Conservation (phyloP, 2,329 filamentous ascomycete genomes). For the Xylariaceae sp. region DNA sequence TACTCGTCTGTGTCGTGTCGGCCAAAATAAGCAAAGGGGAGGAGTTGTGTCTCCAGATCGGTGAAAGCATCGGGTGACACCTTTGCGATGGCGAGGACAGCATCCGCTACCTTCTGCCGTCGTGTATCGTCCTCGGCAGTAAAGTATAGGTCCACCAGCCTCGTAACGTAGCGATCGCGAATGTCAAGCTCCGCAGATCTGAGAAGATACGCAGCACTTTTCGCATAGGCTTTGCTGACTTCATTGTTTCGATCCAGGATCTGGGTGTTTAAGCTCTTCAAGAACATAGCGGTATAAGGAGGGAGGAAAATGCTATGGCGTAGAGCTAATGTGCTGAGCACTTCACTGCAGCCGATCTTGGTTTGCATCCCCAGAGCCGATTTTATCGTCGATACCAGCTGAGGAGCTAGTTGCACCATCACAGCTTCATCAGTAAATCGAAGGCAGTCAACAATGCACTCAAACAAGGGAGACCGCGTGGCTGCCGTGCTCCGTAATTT, state of each 20-base stretch:
- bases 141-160: slow-evolving; percentile 69
- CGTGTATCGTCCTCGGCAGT: slow-evolving; percentile 69
- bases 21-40: slow-evolving; percentile 84
- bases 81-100: slow-evolving; percentile 77
- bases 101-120: slow-evolving; percentile 73
- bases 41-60: slow-evolving; percentile 63
- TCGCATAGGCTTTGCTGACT: slow-evolving; percentile 83
- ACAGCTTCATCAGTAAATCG: slow-evolving; percentile 73
- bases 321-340: slow-evolving; percentile 79
- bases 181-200: slow-evolving; percentile 48
- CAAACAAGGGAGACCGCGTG: slow-evolving; percentile 81
- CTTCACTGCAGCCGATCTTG: slow-evolving; percentile 83
- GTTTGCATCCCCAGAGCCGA: slow-evolving; percentile 84
- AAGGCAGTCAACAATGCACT: slow-evolving; percentile 84
- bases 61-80: slow-evolving; percentile 85
- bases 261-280: slow-evolving; percentile 73
- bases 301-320: slow-evolving; percentile 70
- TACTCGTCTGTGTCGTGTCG: slow-evolving; percentile 81
- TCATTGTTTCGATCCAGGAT: slow-evolving; percentile 90
- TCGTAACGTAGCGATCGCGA: slow-evolving; percentile 47
- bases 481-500: slow-evolving; percentile 77
- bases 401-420: slow-evolving; percentile 69
- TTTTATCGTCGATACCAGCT: slow-evolving; percentile 74
- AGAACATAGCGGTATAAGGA: slow-evolving; percentile 68
- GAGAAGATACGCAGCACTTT: slow-evolving; percentile 78